Evolutionary conservation across 2,329 filamentous ascomycete species (phyloP).

Genomic region (Venturia effusa): DNA sequence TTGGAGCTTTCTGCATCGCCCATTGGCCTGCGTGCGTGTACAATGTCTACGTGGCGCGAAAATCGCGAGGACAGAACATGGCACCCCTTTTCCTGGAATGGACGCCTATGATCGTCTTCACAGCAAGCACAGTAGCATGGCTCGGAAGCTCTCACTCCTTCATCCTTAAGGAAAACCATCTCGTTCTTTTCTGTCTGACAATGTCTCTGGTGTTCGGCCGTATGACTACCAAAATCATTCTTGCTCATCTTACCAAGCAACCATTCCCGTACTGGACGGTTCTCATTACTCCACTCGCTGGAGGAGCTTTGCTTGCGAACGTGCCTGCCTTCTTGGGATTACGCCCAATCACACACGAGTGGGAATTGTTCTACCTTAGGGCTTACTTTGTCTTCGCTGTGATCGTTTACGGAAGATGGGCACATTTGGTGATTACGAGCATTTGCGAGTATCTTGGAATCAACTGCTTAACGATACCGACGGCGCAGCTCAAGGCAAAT

Average conservation of each 20-base stretch:
- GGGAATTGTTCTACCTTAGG: conserved; percentile 74
- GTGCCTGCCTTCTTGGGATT: conserved; percentile 42
- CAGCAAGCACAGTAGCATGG: conserved; percentile 66
- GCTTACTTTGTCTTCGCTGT: conserved; percentile 74
- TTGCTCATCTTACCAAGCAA: conserved; percentile 85
- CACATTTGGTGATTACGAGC: conserved; percentile 75
- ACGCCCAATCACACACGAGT: conserved; percentile 14
- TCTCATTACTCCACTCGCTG: conserved; percentile 76
- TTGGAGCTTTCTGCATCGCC: conserved; percentile 34
- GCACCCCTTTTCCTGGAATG: conserved; percentile 84
- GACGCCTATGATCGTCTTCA: conserved; percentile 81
- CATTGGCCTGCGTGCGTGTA: conserved; percentile 85
- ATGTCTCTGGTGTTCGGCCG: conserved; percentile 96
- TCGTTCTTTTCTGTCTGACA: conserved; percentile 84
- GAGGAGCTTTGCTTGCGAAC: conserved; percentile 74
- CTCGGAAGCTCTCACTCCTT: conserved; percentile 81
- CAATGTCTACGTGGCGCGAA: conserved; percentile 72
- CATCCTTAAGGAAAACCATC: conserved; percentile 70
- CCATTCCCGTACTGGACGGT: conserved; percentile 96
- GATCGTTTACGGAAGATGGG: conserved; percentile 89
- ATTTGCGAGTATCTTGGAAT: conserved; percentile 92
- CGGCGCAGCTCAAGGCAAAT: not conserved
- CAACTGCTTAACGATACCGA: conserved; percentile 76
- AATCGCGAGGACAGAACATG: conserved; percentile 59
- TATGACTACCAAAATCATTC: conserved; percentile 98